These are phyloP conservation scores for Ustilago loliicola DNA, from an alignment of 1,284 basidiomycete species.

Conservation along the genomic window DNA sequence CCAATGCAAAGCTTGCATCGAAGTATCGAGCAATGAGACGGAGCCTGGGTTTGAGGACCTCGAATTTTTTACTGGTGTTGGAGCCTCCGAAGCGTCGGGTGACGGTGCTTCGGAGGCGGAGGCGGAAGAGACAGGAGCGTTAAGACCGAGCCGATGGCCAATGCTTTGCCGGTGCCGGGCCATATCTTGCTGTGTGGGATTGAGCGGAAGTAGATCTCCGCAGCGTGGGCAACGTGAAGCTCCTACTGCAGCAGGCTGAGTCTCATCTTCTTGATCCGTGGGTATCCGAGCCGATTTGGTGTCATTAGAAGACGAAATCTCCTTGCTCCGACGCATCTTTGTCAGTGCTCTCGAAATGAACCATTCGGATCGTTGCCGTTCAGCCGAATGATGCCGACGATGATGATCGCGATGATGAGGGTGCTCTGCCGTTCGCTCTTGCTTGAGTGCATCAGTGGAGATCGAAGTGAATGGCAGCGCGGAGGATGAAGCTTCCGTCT, in stretches of 20 bases:
- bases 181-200: constrained; percentile 28
- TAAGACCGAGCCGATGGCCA: constrained; percentile 39
- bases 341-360: constrained; percentile 32
- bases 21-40: constrained; percentile 3
- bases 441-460: no score
- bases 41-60: constrained; percentile 7
- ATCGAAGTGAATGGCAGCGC: no score
- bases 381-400: constrained; percentile 24
- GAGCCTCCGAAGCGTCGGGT: constrained; percentile 16
- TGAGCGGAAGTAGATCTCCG: constrained; percentile 24
- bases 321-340: constrained; percentile 19
- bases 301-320: neutral
- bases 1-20: constrained; percentile 7
- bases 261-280: neutral
- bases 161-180: constrained; percentile 45
- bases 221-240: constrained; percentile 24
- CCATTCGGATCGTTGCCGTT: constrained; percentile 30
- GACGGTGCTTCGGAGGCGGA: constrained; percentile 41
- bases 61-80: constrained; percentile 22
- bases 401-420: constrained; percentile 17
- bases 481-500: no score
- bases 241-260: neutral
- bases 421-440: neutral
- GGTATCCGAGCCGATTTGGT: neutral
- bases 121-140: constrained; percentile 35